Conservation (phyloP, 2,329 filamentous ascomycete genomes). For the Trichoderma endophyticum region DNA sequence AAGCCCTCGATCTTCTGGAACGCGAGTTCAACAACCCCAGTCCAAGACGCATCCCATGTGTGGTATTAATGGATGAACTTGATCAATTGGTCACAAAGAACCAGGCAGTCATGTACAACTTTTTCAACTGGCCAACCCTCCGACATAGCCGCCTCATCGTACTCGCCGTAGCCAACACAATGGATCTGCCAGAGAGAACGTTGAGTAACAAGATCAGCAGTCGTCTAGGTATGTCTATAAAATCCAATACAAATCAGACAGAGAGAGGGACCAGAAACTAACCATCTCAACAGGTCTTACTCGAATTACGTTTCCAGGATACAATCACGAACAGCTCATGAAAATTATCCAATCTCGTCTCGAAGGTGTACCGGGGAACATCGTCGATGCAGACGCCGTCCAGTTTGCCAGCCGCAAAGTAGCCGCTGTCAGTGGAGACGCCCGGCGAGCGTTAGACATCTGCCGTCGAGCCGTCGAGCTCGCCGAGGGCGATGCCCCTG, state of each 20-base stretch:
- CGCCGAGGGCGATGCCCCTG: conserved; percentile 67
- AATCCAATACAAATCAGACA: neutral
- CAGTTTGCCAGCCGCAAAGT: conserved; percentile 97
- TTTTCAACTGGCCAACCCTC: conserved; percentile 97
- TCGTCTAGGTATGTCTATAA: conserved; percentile 55
- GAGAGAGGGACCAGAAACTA: neutral
- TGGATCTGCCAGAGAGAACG: conserved; percentile 95
- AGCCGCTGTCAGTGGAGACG: conserved; percentile 92
- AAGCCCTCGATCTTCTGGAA: conserved; percentile 87
- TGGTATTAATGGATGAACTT: conserved; percentile 97
- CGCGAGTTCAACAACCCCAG: conserved; percentile 90
- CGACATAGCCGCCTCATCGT: conserved; percentile 92
- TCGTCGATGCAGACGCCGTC: conserved; percentile 89
- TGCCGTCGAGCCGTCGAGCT: conserved; percentile 93
- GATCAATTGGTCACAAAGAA: conserved; percentile 98
- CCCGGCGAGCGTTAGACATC: conserved; percentile 87
- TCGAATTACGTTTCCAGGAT: conserved; percentile 93
- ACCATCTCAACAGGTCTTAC: conserved; percentile 58
- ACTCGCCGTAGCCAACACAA: conserved; percentile 95
- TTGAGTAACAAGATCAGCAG: conserved; percentile 98
- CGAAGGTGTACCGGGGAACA: conserved; percentile 79
- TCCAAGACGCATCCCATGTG: conserved; percentile 86
- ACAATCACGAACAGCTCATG: conserved; percentile 96
- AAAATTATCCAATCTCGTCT: conserved; percentile 94
- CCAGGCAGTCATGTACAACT: conserved; percentile 99